A percentile compares a stretch with the other conserved stretches of the same genome.
Conservation (phyloP, 2,329 filamentous ascomycete genomes). For the Nigrospora oryzae region DNA sequence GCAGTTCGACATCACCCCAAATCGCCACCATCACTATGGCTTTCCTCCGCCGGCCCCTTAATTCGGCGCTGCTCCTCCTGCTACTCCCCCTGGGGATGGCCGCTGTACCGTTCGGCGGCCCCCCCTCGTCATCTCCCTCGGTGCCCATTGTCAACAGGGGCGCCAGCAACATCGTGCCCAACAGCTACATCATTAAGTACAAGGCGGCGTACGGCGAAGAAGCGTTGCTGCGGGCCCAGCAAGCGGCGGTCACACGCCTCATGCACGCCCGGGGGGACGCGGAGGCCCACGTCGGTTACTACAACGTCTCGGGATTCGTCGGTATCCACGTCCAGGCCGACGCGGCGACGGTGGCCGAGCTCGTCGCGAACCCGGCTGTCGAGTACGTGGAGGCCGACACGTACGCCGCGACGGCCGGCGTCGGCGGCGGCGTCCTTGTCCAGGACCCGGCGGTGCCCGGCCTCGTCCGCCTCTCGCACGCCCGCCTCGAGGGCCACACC, state of each 20-base stretch:
- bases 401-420: background rate
- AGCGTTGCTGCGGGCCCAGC: background rate
- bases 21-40: background rate
- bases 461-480: background rate
- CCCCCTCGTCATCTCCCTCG: background rate
- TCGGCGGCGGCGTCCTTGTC: background rate
- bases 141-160: background rate
- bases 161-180: background rate
- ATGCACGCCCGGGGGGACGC: background rate
- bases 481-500: background rate
- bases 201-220: background rate
- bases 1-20: background rate
- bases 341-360: background rate
- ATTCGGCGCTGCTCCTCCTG: background rate
- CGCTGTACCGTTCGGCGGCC: background rate
- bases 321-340: background rate
- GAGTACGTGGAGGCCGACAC: conserved; percentile 1
- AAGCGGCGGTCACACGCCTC: background rate
- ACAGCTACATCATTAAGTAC: conserved; percentile 1
- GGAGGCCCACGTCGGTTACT: background rate
- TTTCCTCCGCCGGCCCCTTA: background rate
- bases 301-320: background rate
- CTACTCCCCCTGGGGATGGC: background rate
- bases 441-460: background rate
- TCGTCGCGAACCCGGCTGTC: background rate